Evolutionary conservation across 495 filamentous ascomycete genomes (phyloP).

Genomic region (Hyphodiscus hymeniophilus): DNA sequence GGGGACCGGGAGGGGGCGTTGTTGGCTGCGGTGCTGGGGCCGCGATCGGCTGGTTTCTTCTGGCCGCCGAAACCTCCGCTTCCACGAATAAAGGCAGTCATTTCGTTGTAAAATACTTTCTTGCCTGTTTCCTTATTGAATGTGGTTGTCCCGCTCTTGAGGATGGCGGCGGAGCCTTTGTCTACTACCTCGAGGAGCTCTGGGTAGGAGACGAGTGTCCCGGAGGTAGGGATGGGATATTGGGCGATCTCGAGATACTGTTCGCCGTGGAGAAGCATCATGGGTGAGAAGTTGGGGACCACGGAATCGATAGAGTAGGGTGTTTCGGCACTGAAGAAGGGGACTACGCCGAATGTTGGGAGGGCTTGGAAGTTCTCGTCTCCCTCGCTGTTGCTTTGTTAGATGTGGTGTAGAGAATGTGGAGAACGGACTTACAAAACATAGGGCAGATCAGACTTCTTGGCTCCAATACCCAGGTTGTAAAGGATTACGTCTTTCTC

Average conservation of each 20-base stretch:
- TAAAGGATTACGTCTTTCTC: conserved; percentile 90
- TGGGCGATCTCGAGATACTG: conserved; percentile 95
- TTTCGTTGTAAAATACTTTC: conserved; percentile 95
- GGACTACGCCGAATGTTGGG: conserved; percentile 91
- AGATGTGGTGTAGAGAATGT: background rate
- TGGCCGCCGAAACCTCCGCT: conserved; percentile 87
- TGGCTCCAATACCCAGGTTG: conserved; percentile 91
- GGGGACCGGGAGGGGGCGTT: conserved; percentile 67
- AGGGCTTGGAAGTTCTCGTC: conserved; percentile 84
- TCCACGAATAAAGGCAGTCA: conserved; percentile 83
- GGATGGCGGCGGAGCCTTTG: conserved; percentile 85
- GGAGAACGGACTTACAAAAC: conserved; percentile 46
- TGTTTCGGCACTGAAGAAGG: conserved; percentile 74
- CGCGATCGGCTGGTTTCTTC: conserved; percentile 69
- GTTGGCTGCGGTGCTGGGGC: conserved; percentile 70
- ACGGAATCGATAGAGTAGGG: conserved; percentile 79
- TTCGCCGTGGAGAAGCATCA: conserved; percentile 99
- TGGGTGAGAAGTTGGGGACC: conserved; percentile 90
- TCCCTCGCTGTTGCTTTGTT: conserved; percentile 48
- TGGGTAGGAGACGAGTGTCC: conserved; percentile 69
- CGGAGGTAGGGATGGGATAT: conserved; percentile 87
- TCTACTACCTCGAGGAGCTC: conserved; percentile 91
- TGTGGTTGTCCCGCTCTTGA: conserved; percentile 72
- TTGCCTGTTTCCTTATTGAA: conserved; percentile 74
- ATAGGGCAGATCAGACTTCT: conserved; percentile 78